Conservation (phyloP, 257 asterid genomes). For the Nicotiana attenuata region DNA sequence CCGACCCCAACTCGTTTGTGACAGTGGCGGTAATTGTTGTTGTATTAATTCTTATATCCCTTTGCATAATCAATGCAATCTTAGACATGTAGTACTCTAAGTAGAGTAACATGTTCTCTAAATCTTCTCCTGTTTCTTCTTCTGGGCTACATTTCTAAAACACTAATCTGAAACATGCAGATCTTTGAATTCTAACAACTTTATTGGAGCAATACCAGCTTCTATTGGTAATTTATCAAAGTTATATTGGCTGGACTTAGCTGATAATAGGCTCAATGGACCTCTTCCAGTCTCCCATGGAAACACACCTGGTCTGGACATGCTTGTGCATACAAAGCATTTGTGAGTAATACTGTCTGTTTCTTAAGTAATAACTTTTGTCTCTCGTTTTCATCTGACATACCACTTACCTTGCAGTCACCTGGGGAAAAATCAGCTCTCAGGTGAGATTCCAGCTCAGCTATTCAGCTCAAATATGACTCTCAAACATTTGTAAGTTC, state of each 20-base stretch:
- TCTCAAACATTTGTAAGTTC: constrained; percentile 79
- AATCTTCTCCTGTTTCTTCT: not conserved
- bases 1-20: not conserved
- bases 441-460: constrained; percentile 69
- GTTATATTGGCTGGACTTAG: constrained; percentile 78
- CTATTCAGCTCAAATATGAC: constrained; percentile 55
- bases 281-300: constrained; percentile 67
- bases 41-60: not conserved
- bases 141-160: not conserved
- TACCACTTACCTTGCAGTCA: constrained; percentile 50
- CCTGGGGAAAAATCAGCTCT: constrained; percentile 62
- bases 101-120: too few relatives aligned
- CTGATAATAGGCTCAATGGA: constrained; percentile 74
- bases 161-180: constrained; percentile 33
- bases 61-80: not conserved
- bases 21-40: not conserved
- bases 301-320: constrained; percentile 74
- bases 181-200: constrained; percentile 65
- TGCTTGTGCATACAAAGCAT: constrained; percentile 64
- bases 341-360: constrained; percentile 42
- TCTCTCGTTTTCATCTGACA: constrained; percentile 7
- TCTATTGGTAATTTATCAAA: constrained; percentile 55
- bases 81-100: not conserved
- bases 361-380: not conserved
- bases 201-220: constrained; percentile 70